Evolutionary conservation across 257 asterid species (phyloP), one percentile per base, ranked within the genome.

Genomic region (Primulina eburnea): DNA sequence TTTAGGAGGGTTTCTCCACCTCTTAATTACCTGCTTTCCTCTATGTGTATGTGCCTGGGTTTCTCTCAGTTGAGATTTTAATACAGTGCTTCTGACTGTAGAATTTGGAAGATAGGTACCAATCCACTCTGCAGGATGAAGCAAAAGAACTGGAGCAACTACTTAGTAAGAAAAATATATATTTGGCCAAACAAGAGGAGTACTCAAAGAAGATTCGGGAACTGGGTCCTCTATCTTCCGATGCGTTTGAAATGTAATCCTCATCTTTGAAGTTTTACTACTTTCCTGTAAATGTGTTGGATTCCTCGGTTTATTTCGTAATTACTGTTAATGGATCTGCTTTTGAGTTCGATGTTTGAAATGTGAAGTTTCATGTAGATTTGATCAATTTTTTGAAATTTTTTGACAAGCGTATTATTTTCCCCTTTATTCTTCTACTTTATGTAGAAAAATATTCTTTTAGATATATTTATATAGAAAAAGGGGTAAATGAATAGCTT

Each of bases 161-260:
- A 57, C 67, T 89, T 73, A 81, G 84, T 81, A 90, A 82, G 84
- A 88, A 90, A 81, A 91, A 87, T 77, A 80, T 78, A 69, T 92
- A 82, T 82, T 71, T 85, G 68, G 87, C 92, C 69, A 94, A 87
- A 82, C 99, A 94, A 83, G 97, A 94, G 65, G 99, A 90, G 71
- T 89, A 82, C 87, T 87, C 96, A 1, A 94, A 90, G 84, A 94
- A 89, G 83, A 94, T 94, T 59, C 84, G 99, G 72, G 99, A 90
- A 79, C 74, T 91, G 88, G 99, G 99, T 78, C 96, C 96, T 63
- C 85, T 94, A 68, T 89, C 99, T 68, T 85, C 99, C 10, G 99
- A 94, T 82, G 96, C 99, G 62, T 89, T 94, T 88, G 99, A 94
- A 75, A 94, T 76, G 99, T 93, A 91, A 77, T 69, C 68, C 68